A percentile compares a stretch with the other conserved stretches of the same genome.
phyloP scores from a whole-genome alignment of 495 filamentous ascomycete genomes.

The Hypoxylon cercidicola region DNA sequence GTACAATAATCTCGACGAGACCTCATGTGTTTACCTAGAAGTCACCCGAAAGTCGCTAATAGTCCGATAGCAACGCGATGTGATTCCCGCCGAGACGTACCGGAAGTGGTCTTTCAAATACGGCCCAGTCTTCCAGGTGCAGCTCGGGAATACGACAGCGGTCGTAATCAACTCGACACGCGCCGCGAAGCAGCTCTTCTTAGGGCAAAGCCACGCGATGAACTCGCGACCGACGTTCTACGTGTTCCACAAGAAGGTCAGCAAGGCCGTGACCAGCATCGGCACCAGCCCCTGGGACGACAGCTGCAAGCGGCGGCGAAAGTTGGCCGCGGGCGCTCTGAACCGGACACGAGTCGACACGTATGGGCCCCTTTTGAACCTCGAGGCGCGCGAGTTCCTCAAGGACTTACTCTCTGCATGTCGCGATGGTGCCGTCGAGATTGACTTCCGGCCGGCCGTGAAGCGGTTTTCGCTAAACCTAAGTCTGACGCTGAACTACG shows the following conservation, averaged over 20 bases:
- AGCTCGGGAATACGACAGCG: slow-evolving; percentile 73
- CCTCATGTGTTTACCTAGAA: slow-evolving; percentile 57
- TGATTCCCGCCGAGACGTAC: slow-evolving; percentile 28
- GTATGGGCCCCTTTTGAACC: slow-evolving; percentile 79
- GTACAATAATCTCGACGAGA: slow-evolving; percentile 52
- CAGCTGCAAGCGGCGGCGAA: slow-evolving; percentile 74
- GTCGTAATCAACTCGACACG: slow-evolving; percentile 77
- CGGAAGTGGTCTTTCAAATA: slow-evolving; percentile 68
- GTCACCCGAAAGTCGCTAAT: slow-evolving; percentile 8
- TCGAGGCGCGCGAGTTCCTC: slow-evolving; percentile 72
- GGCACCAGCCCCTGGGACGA: slow-evolving; percentile 81
- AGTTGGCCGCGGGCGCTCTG: slow-evolving; percentile 75
- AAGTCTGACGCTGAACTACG: slow-evolving; percentile 73
- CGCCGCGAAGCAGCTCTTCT: slow-evolving; percentile 74
- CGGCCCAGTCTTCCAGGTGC: slow-evolving; percentile 74
- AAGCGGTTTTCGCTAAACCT: slow-evolving; percentile 75
- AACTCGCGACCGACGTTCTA: slow-evolving; percentile 76
- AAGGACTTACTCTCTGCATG: slow-evolving; percentile 69
- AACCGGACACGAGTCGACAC: slow-evolving; percentile 73
- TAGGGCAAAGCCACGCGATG: slow-evolving; percentile 75
- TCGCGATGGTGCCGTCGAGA: slow-evolving; percentile 64
- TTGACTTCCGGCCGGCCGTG: slow-evolving; percentile 74
- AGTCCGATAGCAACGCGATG: slow-evolving; percentile 13
- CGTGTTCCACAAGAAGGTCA: slow-evolving; percentile 78
- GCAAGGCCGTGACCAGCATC: slow-evolving; percentile 75